Conservation (phyloP, 2,329 filamentous ascomycete species). For the Akanthomyces muscarius region DNA sequence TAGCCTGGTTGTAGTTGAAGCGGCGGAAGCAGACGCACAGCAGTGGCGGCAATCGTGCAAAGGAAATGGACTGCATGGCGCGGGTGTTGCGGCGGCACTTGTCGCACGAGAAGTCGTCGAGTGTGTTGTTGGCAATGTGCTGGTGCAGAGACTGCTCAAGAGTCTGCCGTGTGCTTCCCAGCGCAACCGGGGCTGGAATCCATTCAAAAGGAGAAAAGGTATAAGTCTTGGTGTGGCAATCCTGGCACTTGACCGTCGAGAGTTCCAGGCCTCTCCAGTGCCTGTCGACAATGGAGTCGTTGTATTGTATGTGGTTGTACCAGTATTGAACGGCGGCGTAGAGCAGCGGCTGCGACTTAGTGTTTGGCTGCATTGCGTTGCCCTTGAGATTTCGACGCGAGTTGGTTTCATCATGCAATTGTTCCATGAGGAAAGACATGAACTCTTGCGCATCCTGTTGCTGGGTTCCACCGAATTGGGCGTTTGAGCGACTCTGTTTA, state of each 20-base stretch:
- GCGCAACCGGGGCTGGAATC: slow-evolving; percentile 41
- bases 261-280: slow-evolving; percentile 77
- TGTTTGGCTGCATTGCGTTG: slow-evolving; percentile 30
- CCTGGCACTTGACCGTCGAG: slow-evolving; percentile 65
- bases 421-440: slow-evolving; percentile 74
- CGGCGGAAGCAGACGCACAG: slow-evolving; percentile 74
- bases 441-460: slow-evolving; percentile 95
- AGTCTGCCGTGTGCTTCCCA: slow-evolving; percentile 28
- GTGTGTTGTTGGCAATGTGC: slow-evolving; percentile 63
- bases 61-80: slow-evolving; percentile 66
- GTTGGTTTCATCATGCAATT: slow-evolving; percentile 85
- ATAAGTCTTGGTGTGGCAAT: slow-evolving; percentile 47
- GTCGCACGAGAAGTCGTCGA: slow-evolving; percentile 70
- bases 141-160: slow-evolving; percentile 63
- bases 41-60: slow-evolving; percentile 75
- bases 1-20: slow-evolving; percentile 36
- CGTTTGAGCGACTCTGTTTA: slow-evolving; percentile 26
- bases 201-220: slow-evolving; percentile 50
- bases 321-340: slow-evolving; percentile 71
- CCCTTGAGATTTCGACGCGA: slow-evolving; percentile 41
- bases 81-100: slow-evolving; percentile 65
- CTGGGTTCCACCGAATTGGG: slow-evolving; percentile 62
- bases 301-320: slow-evolving; percentile 63
- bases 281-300: slow-evolving; percentile 71
- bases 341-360: slow-evolving; percentile 32